Base-by-base conservation (phyloP, 345 rosid genomes). In the Salix purpurea region DNA sequence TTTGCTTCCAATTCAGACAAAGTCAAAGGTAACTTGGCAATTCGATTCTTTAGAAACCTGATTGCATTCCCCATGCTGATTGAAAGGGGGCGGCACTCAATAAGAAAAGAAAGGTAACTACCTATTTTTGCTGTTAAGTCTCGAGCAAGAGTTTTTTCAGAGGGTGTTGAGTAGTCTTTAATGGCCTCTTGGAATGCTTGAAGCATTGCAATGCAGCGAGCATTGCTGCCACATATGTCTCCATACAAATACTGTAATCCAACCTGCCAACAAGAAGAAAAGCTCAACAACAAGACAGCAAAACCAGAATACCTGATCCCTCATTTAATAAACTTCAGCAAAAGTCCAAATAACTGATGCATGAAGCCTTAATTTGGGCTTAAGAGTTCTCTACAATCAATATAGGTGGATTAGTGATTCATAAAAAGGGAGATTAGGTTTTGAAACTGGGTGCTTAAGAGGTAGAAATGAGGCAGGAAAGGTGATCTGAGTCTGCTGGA, bases 181-280 rank as follows among this genome's bases (percentile, higher is more conserved):
- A 96, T 86, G 79, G 89, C 91, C 82, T 96, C 96, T 79, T 85
- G 90, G 78, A 96, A 93, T 70, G 99, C 99, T 84, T 88, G 85
- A 71, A 96, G 92, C 98, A 96, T 93, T n/a, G 97, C 98, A 71
- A 96, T 93, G 81, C 99, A 96, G 28, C 97, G 94, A 34, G 98
- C 99, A 86, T 96, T 96, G 69, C 98, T 94, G 68, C 99, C 98
- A 66, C 81, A 83, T 48, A 93, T 76, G 83, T 96, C 97, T 79
- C 98, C 98, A 3, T 89, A 86, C 30, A 96, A 81, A 80, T 93
- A 93, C 40, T 92, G 97, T 76, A 93, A 91, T 69, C 98, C 99
- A 79, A 92, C 97, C 99, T 93, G 78, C 67, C 78, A 78, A 84
- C 69, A 86, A 23, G 30, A 67, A 70, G 2, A 60, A 21, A 78